Base-by-base conservation (phyloP, 345 rosid genomes). In the Euphorbia tirucalli region DNA sequence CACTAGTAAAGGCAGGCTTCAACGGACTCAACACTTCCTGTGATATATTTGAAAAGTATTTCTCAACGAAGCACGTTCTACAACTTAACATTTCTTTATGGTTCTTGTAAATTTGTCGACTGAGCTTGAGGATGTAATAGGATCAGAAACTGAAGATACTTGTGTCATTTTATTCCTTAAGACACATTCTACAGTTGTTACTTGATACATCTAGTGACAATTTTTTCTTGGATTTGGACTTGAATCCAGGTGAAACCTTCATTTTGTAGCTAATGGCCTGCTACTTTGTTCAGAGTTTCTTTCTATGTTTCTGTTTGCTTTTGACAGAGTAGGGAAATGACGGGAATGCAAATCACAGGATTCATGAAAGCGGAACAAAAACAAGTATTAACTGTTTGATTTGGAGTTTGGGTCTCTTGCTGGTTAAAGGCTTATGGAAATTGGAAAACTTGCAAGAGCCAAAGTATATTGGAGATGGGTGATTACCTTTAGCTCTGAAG, bases 401-500 rank as follows among this genome's bases (percentile, higher is more conserved):
- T 37, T 37, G 41, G 3, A 8, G 41, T 37, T 37, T 3, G 41
- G 3, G 41, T 3, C 41, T 37, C 41, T 37, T 37, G 41, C 41
- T 37, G 5, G 5, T 37, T 37, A 37, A 37, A 37, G 8, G 41
- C 44, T 27, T 27, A 27, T 44, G 61, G 27, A 64, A 68, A 16
- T 55, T 62, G 64, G 55, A 27, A 50, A 43, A 18, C 18, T 41
- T 39, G 19, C 24, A 24, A 21, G 11, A 7, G n/a, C 14, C 27
- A 74, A 65, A 57, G 16, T 27, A 19, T 37, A 66, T 55, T 35
- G 11, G 49, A 10, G 48, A 66, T 13, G 14, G 19, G 1, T 3
- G 28, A 68, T 7, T 85, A 91, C 97, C 95, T 84, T 87, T 52
- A 83, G 43, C 82, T 91, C 97, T 7, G 93, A 82, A 54, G 89